Conservation (phyloP, 192 early-diverging fungal species). For the Umbelopsis vinacea region DNA sequence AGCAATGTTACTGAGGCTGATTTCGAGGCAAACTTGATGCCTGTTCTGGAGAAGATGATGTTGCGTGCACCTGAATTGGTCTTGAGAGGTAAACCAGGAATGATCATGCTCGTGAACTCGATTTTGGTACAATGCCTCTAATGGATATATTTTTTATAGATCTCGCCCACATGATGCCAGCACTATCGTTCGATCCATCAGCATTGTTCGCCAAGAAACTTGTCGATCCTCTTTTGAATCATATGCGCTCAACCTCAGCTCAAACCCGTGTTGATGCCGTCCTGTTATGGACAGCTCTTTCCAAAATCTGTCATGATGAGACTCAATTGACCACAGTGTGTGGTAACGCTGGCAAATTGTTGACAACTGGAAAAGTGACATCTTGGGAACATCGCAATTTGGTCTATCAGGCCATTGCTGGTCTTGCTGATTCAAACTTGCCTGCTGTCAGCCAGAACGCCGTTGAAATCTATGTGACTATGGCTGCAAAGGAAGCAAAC, state of each 20-base stretch:
- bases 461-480: constrained; percentile 65
- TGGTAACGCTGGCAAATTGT: constrained; percentile 61
- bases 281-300: constrained; percentile 63
- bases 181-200: constrained; percentile 66
- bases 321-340: constrained; percentile 62
- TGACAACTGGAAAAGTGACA: constrained; percentile 58
- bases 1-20: constrained; percentile 52
- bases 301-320: constrained; percentile 47
- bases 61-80: constrained; percentile 87
- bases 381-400: constrained; percentile 72
- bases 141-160: constrained; percentile 42
- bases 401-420: constrained; percentile 60
- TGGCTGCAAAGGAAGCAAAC: constrained; percentile 78
- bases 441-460: constrained; percentile 53
- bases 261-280: constrained; percentile 58
- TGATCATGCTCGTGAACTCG: not conserved
- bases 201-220: constrained; percentile 62
- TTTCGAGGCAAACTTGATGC: constrained; percentile 62
- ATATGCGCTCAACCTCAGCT: constrained; percentile 70
- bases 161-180: constrained; percentile 52
- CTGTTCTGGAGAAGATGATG: constrained; percentile 74
- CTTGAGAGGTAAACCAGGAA: constrained; percentile 52
- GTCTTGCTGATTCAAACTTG: constrained; percentile 38
- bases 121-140: no score
- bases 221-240: constrained; percentile 65